A percentile compares a stretch with the other conserved stretches of the same genome.
These are phyloP conservation scores for Dictyostelium citrinum DNA, from an alignment of 78 protist genomes.

Conservation along the genomic window DNA sequence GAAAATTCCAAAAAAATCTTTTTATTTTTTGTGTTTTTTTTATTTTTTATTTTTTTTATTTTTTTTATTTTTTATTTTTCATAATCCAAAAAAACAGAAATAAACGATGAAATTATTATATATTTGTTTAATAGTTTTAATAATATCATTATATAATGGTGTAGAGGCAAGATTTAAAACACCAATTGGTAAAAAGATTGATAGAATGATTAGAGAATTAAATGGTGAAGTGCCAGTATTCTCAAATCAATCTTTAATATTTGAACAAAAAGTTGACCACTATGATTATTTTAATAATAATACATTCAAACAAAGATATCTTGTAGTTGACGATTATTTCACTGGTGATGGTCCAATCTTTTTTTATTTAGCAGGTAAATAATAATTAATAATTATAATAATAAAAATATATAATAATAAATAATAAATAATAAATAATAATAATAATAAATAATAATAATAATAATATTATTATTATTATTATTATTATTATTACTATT, in stretches of 20 bases:
- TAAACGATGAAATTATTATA: slow-evolving; percentile 1
- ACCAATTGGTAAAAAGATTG: background rate
- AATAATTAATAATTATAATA: too few relatives aligned
- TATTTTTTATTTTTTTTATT: background rate
- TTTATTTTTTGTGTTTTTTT: background rate
- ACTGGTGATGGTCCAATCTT: slow-evolving; percentile 40
- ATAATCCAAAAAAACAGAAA: background rate
- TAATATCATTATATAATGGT: background rate
- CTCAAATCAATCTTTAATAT: slow-evolving; percentile 13
- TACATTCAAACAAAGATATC: slow-evolving; percentile 41
- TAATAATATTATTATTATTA: too few relatives aligned
- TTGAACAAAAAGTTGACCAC: slow-evolving; percentile 19
- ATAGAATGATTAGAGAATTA: background rate
- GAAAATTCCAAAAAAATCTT: background rate
- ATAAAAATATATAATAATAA: too few relatives aligned
- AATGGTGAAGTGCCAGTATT: background rate
- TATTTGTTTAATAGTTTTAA: background rate
- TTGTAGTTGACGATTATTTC: slow-evolving; percentile 4
- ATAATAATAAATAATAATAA: too few relatives aligned
- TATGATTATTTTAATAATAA: slow-evolving; percentile 7
- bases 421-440: too few relatives aligned
- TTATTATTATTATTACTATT: background rate
- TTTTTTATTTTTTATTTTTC: background rate
- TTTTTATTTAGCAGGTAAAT: slow-evolving; percentile 41
- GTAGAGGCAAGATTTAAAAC: background rate